Evolutionary conservation across 2,329 filamentous ascomycete species (phyloP), one percentile per base, ranked within the genome.

Genomic region (Cyclaneusma minus): DNA sequence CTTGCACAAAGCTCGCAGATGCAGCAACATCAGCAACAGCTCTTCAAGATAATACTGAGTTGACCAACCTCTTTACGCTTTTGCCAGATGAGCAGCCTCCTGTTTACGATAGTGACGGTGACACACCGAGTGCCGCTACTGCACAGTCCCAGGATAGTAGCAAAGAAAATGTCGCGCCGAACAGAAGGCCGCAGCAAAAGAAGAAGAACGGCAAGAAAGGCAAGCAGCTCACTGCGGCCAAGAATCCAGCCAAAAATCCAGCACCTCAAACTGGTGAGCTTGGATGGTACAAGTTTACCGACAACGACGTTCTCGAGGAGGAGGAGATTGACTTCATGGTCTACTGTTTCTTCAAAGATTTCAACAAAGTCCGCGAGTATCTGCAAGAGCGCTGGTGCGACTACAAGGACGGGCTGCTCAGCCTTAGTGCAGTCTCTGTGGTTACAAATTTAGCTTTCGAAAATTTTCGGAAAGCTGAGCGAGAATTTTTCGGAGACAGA

Each of bases 321-420:
- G 30, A 35, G 7, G 36, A 36, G 1, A 25, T 42, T 19, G 48
- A 46, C 33, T 46, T 50, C 41, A 36, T 49, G 25, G 31, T 51
- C 13, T 48, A 49, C 24, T 50, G 45, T 32, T 47, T 49, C 29
- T 50, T 50, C 29, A 43, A 44, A 10, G 48, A 50, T 29, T 49
- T 45, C 33, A 49, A 46, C 28, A 18, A 24, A 17, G 42, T 49
- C 27, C 38, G 44, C 11, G 39, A 42, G 18, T 41, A 46, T 25
- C 29, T 50, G 5, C 26, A 31, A 5, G 47, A 50, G 22, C 35
- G 39, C 8, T 50, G 46, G 45, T 43, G 40, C 27, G 47, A 50
- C 22, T 50, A 48, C 32, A 44, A 27, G 7, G 29, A 36, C 3
- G 35, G 30, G 25, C 26, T 48, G 36, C 18, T 39, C 37, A 23